Evolutionary conservation across 2,329 filamentous ascomycete species (phyloP), one percentile per base, ranked within the genome.

Genomic region (Talaromyces sp.): DNA sequence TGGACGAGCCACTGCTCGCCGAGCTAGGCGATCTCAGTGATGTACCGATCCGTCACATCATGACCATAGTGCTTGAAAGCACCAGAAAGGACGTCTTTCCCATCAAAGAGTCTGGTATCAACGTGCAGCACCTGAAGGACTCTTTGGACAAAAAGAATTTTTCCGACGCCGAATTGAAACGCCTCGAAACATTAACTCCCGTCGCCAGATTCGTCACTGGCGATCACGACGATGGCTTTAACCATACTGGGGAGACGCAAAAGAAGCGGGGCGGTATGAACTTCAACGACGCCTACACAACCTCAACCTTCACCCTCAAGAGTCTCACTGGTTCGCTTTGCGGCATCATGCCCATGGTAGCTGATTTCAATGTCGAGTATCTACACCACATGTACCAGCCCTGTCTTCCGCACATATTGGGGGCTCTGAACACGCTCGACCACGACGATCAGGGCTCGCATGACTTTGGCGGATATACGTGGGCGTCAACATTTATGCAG

Each of bases 71-170:
- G n/a, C 68, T 80, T 2, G 78, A 80, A 58, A 79, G 77, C 50
- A 79, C 77, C 0, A 72, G 78, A 21, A 75, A 75, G 3, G 78
- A 80, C 55, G 72, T 80, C 3, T 80, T 80, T 27, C 78, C 79
- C 0, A 64, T 80, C 27, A 78, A 78, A 41, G 75, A 76, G 59
- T 67, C 72, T 1, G 75, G 74, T 5, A 24, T 53, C n/a, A 62
- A 75, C 38, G 67, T 65, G 59, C 59, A 72, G 14, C 68, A 63
- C 53, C 74, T 79, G 19, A 75, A 71, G 63, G 67, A 75, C 4
- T 72, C 71, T 1, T 75, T 75, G 1, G 70, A 68, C 14, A 67
- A 70, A 8, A 64, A 75, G 3, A 64, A 68, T 10, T 65, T 80
- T 0, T 77, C 77, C 0, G 61, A 70, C 1, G 67, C 68, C 0